Conservation (phyloP, 192 early-diverging fungal species). For the Pilaira anomala region DNA sequence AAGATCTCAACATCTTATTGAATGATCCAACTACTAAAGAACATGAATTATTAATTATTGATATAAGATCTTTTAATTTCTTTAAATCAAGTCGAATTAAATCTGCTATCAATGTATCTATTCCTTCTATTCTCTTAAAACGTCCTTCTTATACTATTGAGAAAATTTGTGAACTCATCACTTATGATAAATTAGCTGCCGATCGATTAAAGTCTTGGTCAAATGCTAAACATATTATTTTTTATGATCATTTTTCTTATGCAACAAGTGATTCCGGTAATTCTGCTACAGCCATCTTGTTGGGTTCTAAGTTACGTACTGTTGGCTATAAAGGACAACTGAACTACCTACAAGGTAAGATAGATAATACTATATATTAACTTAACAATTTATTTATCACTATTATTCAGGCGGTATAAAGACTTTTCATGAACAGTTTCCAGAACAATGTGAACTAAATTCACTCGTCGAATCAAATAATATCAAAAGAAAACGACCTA, state of each 20-base stretch:
- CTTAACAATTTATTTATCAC: neutral
- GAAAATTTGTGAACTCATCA: constrained; percentile 49
- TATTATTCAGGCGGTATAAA: constrained; percentile 40
- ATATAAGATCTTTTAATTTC: constrained; percentile 59
- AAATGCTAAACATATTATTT: constrained; percentile 52
- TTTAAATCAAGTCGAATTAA: constrained; percentile 47
- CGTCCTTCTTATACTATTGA: constrained; percentile 56
- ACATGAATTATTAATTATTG: constrained; percentile 38
- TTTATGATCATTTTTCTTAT: constrained; percentile 61
- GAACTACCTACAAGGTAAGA: constrained; percentile 43
- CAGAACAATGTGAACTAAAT: constrained; percentile 34
- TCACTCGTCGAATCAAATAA: too few species aligned
- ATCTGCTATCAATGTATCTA: constrained; percentile 59
- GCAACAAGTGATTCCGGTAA: constrained; percentile 22
- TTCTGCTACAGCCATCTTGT: neutral
- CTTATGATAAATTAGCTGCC: constrained; percentile 36
- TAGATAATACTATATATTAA: neutral
- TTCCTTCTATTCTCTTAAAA: constrained; percentile 67
- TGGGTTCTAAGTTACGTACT: constrained; percentile 52
- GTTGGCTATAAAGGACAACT: constrained; percentile 42
- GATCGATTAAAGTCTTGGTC: constrained; percentile 42
- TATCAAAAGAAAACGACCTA: neutral
- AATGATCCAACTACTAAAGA: neutral
- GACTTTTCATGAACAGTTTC: constrained; percentile 22
- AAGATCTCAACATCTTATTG: too few species aligned